Evolutionary conservation across 306 rosid species (phyloP).

Genomic region (Styphnolobium japonicum): DNA sequence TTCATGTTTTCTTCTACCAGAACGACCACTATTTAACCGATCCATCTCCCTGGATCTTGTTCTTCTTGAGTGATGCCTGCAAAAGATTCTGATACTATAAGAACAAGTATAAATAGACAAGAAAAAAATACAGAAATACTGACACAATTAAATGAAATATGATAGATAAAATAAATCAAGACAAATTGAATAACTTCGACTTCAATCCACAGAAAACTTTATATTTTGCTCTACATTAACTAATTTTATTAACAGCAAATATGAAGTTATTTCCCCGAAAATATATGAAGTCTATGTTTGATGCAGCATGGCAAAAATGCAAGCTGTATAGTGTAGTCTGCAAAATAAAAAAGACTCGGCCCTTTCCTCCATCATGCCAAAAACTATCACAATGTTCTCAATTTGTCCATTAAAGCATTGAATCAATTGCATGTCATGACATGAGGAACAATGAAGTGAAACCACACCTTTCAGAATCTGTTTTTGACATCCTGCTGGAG

Average conservation of each 20-base stretch:
- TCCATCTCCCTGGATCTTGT: constrained; percentile 56
- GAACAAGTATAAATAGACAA: constrained; percentile 18
- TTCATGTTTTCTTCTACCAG: constrained; percentile 40
- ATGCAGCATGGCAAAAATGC: neutral
- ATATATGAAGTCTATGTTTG: neutral
- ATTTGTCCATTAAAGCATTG: constrained; percentile 4
- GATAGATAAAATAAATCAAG: neutral
- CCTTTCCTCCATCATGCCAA: constrained; percentile 1
- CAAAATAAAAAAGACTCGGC: neutral
- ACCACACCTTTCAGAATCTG: constrained; percentile 59
- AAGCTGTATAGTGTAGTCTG: neutral
- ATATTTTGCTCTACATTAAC: constrained; percentile 1
- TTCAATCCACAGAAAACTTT: neutral
- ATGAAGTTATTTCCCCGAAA: neutral
- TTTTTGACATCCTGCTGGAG: constrained; percentile 31
- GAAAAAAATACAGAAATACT: neutral
- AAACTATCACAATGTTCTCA: neutral
- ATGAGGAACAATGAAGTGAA: neutral
- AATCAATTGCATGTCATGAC: neutral
- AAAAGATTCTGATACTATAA: constrained; percentile 20
- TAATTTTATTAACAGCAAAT: neutral
- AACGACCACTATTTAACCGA: constrained; percentile 30
- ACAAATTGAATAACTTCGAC: constrained; percentile 13
- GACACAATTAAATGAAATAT: constrained; percentile 9
- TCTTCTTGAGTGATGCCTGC: constrained; percentile 52